phyloP scores from a whole-genome alignment of 2,329 filamentous ascomycete genomes.

The Metarhizium humberi region DNA sequence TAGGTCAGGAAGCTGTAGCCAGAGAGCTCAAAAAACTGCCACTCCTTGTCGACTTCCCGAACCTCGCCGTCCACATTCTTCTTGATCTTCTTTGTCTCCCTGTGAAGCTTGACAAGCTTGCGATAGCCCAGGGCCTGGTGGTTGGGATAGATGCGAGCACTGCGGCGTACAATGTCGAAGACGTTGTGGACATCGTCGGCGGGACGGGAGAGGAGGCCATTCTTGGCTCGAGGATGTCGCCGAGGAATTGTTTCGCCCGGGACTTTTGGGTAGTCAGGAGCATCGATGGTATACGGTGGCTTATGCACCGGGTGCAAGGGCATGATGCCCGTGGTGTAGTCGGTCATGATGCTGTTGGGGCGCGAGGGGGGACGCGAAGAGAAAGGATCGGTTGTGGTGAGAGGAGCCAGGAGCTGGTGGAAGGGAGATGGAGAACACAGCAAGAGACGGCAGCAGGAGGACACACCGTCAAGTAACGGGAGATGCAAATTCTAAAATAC shows the following conservation, averaged over 20 bases:
- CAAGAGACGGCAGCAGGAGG: neutral
- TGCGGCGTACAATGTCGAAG: conserved; percentile 67
- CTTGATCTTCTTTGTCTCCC: conserved; percentile 81
- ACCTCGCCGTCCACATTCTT: conserved; percentile 78
- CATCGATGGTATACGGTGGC: conserved; percentile 68
- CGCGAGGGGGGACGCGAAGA: neutral
- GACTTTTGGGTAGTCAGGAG: conserved; percentile 55
- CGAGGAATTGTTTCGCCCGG: conserved; percentile 79
- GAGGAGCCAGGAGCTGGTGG: neutral
- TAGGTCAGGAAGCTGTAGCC: conserved; percentile 70
- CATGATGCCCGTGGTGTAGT: conserved; percentile 34
- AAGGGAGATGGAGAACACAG: neutral
- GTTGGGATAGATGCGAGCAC: conserved; percentile 53
- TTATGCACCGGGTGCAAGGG: conserved; percentile 54
- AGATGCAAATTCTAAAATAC: neutral
- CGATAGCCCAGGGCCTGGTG: conserved; percentile 61
- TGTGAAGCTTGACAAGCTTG: conserved; percentile 66
- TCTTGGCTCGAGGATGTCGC: conserved; percentile 60
- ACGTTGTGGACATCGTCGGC: conserved; percentile 64
- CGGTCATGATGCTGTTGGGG: conserved; percentile 7
- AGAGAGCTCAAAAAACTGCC: conserved; percentile 81
- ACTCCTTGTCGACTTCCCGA: conserved; percentile 77
- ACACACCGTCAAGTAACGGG: neutral
- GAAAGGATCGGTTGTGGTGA: neutral
- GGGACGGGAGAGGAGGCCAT: conserved; percentile 58